phyloP scores from a whole-genome alignment of 2,329 filamentous ascomycete genomes.

The Xylaria sp. region DNA sequence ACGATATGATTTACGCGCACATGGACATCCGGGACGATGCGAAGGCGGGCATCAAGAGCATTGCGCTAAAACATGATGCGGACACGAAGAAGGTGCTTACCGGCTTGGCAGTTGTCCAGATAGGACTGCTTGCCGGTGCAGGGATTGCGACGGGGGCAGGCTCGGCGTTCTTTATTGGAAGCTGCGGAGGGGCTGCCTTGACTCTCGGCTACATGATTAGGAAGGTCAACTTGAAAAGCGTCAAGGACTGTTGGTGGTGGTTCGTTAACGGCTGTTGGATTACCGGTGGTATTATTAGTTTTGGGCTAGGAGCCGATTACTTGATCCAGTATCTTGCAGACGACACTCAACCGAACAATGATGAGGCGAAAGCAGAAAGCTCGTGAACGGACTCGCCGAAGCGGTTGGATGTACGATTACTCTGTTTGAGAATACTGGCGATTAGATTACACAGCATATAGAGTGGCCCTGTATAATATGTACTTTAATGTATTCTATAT shows the following conservation, averaged over 20 bases:
- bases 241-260: constrained; percentile 80
- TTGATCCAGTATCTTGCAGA: constrained; percentile 58
- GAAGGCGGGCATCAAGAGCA: constrained; percentile 89
- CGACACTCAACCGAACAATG: constrained; percentile 34
- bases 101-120: constrained; percentile 74
- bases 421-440: neutral
- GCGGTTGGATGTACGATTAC: constrained; percentile 5
- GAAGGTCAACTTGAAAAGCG: constrained; percentile 71
- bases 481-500: constrained; percentile 5
- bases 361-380: constrained; percentile 10
- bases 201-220: constrained; percentile 74
- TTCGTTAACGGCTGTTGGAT: constrained; percentile 77
- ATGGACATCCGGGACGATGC: constrained; percentile 90
- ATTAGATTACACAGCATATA: neutral
- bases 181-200: constrained; percentile 71
- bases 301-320: constrained; percentile 70
- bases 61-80: constrained; percentile 80
- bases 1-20: constrained; percentile 94
- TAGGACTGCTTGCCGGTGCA: constrained; percentile 75
- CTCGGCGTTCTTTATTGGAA: constrained; percentile 73
- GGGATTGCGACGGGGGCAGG: constrained; percentile 74
- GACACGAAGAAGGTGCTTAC: constrained; percentile 81
- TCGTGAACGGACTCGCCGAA: constrained; percentile 4
- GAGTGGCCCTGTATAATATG: neutral
- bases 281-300: constrained; percentile 70